A percentile compares a stretch with the other conserved stretches of the same genome.
These are phyloP conservation scores for Schizochytrium sp. DNA, from an alignment of 108 stramenopile genomes.

Conservation along the genomic window DNA sequence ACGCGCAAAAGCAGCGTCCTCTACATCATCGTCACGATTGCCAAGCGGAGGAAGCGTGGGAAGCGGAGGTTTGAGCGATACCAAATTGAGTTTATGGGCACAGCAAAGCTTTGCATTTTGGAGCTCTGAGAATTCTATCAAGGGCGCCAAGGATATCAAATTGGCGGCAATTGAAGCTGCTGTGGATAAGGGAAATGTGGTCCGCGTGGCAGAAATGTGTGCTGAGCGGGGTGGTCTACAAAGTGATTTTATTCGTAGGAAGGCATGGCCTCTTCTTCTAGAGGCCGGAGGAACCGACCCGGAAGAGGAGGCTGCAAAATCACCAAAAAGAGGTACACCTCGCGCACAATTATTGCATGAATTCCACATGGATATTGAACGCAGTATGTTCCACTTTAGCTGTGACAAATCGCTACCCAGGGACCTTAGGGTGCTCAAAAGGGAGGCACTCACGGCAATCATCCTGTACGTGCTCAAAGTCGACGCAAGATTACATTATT, in stretches of 20 bases:
- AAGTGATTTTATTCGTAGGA: background rate
- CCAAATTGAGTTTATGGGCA: too few relatives aligned
- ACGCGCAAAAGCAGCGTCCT: too few relatives aligned
- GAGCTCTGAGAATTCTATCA: too few relatives aligned
- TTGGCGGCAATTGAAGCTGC: background rate
- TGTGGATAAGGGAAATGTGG: background rate
- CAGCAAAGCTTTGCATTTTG: too few relatives aligned
- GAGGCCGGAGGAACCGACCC: background rate
- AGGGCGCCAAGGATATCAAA: background rate
- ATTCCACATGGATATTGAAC: constrained; percentile 43
- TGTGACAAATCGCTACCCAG: constrained; percentile 41
- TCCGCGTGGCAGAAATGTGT: background rate
- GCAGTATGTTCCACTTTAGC: constrained; percentile 50
- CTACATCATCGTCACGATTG: too few relatives aligned
- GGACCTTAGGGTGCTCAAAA: constrained; percentile 63
- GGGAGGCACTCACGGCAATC: constrained; percentile 68
- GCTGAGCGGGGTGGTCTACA: background rate
- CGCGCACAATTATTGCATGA: constrained; percentile 29
- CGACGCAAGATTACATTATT: constrained; percentile 67
- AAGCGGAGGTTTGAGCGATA: too few relatives aligned
- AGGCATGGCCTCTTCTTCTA: constrained; percentile 2
- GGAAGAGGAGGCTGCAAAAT: background rate
- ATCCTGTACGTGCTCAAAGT: constrained; percentile 66
- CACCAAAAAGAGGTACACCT: background rate
- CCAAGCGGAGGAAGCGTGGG: too few relatives aligned